Conservation (phyloP, 148 eudicot genomes). For the Tetragonia tetragonoides region DNA sequence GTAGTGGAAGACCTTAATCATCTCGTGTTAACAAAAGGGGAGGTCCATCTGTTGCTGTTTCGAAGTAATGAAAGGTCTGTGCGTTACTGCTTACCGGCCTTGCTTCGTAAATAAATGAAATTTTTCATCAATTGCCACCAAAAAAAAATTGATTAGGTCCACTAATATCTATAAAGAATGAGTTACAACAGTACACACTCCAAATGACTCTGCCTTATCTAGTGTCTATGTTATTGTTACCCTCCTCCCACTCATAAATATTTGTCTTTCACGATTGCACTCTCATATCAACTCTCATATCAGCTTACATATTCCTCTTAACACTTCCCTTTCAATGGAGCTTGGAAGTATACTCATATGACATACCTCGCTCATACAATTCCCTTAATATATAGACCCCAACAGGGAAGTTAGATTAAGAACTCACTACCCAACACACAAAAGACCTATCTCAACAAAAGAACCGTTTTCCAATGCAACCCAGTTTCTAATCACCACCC, state of each 20-base stretch:
- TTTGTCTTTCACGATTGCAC: neutral
- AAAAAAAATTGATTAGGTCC: neutral
- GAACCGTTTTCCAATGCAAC: neutral
- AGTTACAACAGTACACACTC: neutral
- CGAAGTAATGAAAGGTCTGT: too few relatives aligned
- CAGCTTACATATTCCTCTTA: neutral
- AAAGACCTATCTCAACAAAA: neutral
- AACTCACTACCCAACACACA: neutral
- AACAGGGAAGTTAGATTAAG: neutral
- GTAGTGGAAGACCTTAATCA: too few relatives aligned
- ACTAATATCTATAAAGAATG: neutral
- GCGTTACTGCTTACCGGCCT: too few relatives aligned
- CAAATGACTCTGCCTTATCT: neutral
- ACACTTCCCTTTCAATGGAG: neutral
- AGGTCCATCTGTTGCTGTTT: too few relatives aligned
- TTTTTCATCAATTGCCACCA: neutral
- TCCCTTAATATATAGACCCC: neutral
- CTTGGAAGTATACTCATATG: neutral
- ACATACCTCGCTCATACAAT: neutral
- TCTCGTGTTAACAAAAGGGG: too few relatives aligned
- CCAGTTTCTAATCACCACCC: neutral
- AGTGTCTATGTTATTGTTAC: neutral
- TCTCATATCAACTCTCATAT: neutral
- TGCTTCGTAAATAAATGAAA: too few relatives aligned
- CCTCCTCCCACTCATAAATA: neutral